Evolutionary conservation across 164 flowering plant species (phyloP).

Genomic region (Liquidambar formosana): DNA sequence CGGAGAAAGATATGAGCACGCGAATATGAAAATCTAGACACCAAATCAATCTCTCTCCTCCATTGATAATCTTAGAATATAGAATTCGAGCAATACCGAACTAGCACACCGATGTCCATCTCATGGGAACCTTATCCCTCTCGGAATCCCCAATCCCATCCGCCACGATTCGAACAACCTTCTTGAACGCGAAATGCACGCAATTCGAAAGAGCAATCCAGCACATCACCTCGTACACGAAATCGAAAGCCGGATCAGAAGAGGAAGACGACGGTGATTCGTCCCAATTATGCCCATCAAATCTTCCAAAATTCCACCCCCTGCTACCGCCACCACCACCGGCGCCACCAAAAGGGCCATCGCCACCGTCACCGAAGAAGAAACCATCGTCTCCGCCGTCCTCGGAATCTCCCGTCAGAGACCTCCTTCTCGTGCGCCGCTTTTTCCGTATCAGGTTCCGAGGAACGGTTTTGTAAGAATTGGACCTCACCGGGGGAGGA

Average conservation of each 20-base stretch:
- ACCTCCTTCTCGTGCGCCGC: conserved; percentile 42
- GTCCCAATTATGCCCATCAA: conserved; percentile 52
- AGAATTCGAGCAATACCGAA: conserved; percentile 12
- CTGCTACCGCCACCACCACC: conserved; percentile 43
- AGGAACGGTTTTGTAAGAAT: conserved; percentile 22
- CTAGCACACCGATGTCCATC: conserved; percentile 39
- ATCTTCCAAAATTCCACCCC: conserved; percentile 58
- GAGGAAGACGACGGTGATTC: conserved; percentile 41
- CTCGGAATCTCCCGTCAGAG: conserved; percentile 28
- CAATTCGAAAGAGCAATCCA: conserved; percentile 87
- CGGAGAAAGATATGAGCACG: not conserved
- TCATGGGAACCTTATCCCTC: conserved; percentile 54
- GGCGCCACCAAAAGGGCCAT: conserved; percentile 34
- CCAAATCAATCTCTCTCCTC: not conserved
- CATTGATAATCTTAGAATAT: not conserved
- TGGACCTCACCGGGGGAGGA: conserved; percentile 45
- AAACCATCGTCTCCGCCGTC: conserved; percentile 40
- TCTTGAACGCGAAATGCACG: conserved; percentile 80
- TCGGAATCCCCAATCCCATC: conserved; percentile 37
- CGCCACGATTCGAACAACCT: conserved; percentile 37
- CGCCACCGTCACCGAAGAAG: conserved; percentile 34
- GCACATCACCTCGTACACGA: conserved; percentile 72
- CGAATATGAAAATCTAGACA: not conserved
- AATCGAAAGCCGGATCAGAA: conserved; percentile 66
- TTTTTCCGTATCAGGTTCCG: conserved; percentile 36